phyloP scores from a whole-genome alignment of 805 yeast species.

The Jamesozyma lodderae region DNA sequence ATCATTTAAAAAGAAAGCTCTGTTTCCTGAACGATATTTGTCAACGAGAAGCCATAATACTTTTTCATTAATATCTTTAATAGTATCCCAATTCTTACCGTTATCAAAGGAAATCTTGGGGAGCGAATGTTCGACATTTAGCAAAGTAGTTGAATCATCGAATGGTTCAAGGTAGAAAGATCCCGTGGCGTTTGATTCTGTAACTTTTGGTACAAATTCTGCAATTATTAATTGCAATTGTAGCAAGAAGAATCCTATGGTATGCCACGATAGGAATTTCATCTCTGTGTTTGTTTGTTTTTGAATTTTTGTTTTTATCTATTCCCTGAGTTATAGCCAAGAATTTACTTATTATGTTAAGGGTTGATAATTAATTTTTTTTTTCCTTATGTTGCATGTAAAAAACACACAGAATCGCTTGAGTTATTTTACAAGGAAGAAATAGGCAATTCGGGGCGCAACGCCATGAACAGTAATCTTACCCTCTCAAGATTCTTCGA shows the following conservation, averaged over 20 bases:
- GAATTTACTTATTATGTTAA: no score
- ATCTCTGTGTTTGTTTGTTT: background rate
- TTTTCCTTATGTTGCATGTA: no score
- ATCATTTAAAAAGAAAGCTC: constrained; percentile 14
- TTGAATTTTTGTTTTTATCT: background rate
- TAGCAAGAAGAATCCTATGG: background rate
- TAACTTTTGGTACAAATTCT: constrained; percentile 17
- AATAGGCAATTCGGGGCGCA: no score
- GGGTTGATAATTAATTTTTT: no score
- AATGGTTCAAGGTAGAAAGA: constrained; percentile 23
- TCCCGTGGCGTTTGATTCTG: constrained; percentile 2
- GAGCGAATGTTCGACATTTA: constrained; percentile 24
- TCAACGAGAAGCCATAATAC: constrained; percentile 10
- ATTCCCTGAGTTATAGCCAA: no score
- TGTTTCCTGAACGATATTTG: constrained; percentile 9
- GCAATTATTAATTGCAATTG: background rate
- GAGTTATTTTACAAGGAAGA: no score
- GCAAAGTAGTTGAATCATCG: constrained; percentile 45
- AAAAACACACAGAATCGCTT: no score
- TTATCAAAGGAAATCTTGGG: constrained; percentile 38
- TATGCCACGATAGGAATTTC: background rate
- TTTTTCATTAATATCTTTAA: constrained; percentile 6
- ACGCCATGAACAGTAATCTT: no score
- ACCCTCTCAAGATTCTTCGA: no score
- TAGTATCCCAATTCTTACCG: constrained; percentile 40